Evolutionary conservation across 164 flowering plant species (phyloP), one percentile per base, ranked within the genome.

Genomic region (Magnolia kwangsiensis): DNA sequence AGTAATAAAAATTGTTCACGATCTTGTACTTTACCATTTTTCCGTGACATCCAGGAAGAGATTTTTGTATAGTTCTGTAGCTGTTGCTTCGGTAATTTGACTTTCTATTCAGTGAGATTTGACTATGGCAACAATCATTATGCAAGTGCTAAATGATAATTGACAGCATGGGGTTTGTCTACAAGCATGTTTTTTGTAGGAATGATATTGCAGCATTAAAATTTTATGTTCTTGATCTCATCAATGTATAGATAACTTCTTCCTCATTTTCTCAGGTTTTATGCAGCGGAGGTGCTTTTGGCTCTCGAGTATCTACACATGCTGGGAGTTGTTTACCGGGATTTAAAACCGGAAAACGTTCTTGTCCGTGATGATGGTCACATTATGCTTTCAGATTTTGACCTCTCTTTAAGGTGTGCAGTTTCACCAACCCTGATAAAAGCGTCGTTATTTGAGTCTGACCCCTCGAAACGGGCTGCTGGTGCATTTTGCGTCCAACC

Each of bases 281-380:
- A 94, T 75, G 97, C 98, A 18, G 98, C 98, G 51, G 97, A 94
- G 85, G 95, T 94, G 63, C 80, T 94, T 59, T 67, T 94, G 76
- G 97, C 97, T 19, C 93, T 94, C 0, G 97, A 92, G 79, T 94
- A 94, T 80, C 92, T 94, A 72, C 98, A 94, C 85, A 92, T 92
- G 98, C 91, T 92, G 50, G 98, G 98, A 77, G 93, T 94, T 72
- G 95, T 92, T 55, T 94, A 94, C 84, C 75, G 98, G 77, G 98
- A 94, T 83, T 79, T 94, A 74, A 94, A 94, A 86, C 98, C 98
- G 45, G 98, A 94, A 80, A 94, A 94, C 78, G 97, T 94, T 51
- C 87, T 94, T 69, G 96, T 94, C 31, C 96, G 96, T 67, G 98
- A 94, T 71, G 97, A 92, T 81, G 97, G 97, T 76, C 98, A 94